Base-by-base conservation (phyloP, 2,329 filamentous ascomycete species). In the Endocalyx cinctus region DNA sequence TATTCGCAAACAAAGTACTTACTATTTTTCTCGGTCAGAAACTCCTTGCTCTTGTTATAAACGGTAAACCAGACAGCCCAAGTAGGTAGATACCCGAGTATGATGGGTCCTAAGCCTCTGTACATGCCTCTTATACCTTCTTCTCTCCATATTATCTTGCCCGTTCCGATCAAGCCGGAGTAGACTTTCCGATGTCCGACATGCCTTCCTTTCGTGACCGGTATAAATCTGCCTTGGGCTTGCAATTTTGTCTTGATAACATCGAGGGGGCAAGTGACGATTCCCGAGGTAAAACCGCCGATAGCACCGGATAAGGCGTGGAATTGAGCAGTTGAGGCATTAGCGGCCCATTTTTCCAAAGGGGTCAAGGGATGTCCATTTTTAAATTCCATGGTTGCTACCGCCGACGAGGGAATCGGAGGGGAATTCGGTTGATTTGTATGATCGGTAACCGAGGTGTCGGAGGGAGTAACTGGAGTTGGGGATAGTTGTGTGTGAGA, bases 241-340 rank as follows among this genome's bases (percentile, higher is more conserved):
- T 98, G 92, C 40, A 98, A 66, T 63, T 96, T 97, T 27, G 92
- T 98, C 69, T 98, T 98, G 63, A 98, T 97, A 42, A 98, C 92
- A 69, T 98, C 92, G 48, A 98, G 80, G 26, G 92, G 92, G 59
- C 92, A 98, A 33, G 90, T 97, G 45, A 96, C 86, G 35, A 98
- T 77, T 31, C 92, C 92, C 6, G 89, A 95, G 15, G 87, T 88
- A 52, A 97, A 87, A 31, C 92, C 92, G 31, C 89, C 90, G 37
- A 87, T 72, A 30, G 89, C 90, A 35, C 92, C 92, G 27, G 87
- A 83, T 36, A 96, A 70, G 42, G 87, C 87, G 59, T 94, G 87
- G 59, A 97, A 80, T 43, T 77, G 73, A 14, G 74, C 69, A 42
- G 79, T 72, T 20, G 75, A 77, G 31, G 77, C 75, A 25, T 55